These are phyloP conservation scores for Garcia nutans DNA, from an alignment of 345 rosid genomes.

Conservation along the genomic window DNA sequence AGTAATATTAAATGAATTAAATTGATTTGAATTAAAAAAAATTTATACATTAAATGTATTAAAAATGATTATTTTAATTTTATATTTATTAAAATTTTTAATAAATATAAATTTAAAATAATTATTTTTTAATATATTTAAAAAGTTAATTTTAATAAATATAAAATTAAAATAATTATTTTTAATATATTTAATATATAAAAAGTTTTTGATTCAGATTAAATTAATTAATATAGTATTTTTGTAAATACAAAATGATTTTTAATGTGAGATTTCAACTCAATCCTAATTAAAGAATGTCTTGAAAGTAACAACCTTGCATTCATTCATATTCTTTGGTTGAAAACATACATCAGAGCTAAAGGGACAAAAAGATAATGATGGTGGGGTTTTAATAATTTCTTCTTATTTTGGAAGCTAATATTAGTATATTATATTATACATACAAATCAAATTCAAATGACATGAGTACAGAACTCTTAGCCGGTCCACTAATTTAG, in stretches of 20 bases:
- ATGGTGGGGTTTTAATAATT: not conserved
- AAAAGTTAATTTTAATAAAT: no score
- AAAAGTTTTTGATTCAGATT: no score
- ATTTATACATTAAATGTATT: no score
- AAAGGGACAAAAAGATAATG: conserved; percentile 4
- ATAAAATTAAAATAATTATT: no score
- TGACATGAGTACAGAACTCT: not conserved
- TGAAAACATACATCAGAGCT: not conserved
- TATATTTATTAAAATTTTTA: no score
- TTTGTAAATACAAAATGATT: not conserved
- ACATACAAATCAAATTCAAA: not conserved
- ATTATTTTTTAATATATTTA: no score
- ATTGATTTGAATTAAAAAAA: no score
- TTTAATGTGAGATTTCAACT: not conserved
- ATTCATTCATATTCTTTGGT: not conserved
- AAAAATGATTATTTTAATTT: no score
- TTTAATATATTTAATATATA: no score
- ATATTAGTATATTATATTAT: not conserved
- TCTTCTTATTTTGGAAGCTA: conserved; percentile 8
- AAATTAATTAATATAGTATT: no score
- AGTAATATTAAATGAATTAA: no score
- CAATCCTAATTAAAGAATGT: not conserved
- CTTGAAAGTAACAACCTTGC: not conserved
- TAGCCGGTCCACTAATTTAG: conserved; percentile 14
- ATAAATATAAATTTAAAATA: no score